Base-by-base conservation (phyloP, 495 filamentous ascomycete species). In the Oleoguttula mirabilis region DNA sequence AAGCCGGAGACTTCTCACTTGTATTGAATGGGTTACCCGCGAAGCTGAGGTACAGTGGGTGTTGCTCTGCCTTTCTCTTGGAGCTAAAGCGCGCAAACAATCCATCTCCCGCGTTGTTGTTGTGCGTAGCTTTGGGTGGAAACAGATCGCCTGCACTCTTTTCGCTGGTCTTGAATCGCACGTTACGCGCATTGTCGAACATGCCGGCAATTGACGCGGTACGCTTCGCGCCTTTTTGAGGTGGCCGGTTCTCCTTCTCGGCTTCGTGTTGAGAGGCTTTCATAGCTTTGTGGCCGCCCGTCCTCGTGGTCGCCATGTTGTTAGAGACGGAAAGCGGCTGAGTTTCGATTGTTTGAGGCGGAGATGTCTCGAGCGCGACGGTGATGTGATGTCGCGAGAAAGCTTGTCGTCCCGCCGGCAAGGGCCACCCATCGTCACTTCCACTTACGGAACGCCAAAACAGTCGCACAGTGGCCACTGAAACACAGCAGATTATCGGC, bases 31-130 rank as follows among this genome's bases (percentile, higher is more conserved):
- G 15, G 21, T 21, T 6, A 43, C 28, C 30, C 4, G 21, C 23
- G 14, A 43, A 43, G 38, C 31, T 17, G 4, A 11, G 23, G 23
- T 17, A 41, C 23, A 41, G 12, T 3, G 15, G 24, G 24, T 41
- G 23, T 14, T 31, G 3, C 11, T 17, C 19, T 15, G 7, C 14
- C 38, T 41, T 41, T 10, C 8, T 10, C 10, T 16, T 17, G 3
- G 12, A 2, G 6, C 5, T 20, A 24, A 32, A 41, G 21, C 22
- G 6, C 4, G 23, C 38, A 25, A 41, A 41, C 15, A 41, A 21
- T 15, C 31, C 24, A 20, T 17, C 12, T 16, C 11, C n/a, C 21
- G 20, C 21, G 36, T 3, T 19, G 12, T 39, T 19, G 19, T 24
- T 39, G n/a, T 22, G 3, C 23, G 36, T 11, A n/a, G 19, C 15